Percentiles rank a stretch among this genome's conserved stretches.
Conservation (phyloP, 192 early-diverging fungal genomes). For the Dissophora ornata region DNA sequence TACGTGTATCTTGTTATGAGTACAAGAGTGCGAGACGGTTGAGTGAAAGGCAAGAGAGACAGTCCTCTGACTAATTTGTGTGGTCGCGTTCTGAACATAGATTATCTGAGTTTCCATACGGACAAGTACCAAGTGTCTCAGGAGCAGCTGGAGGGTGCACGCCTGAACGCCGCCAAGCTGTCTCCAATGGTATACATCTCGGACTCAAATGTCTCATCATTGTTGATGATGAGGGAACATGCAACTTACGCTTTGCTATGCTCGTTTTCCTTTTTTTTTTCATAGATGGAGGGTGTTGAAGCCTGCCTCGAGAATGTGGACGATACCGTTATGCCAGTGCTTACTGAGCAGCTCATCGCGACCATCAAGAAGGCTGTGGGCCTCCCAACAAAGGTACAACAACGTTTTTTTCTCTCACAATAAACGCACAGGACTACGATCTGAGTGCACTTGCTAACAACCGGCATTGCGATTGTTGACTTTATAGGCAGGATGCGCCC, state of each 20-base stretch:
- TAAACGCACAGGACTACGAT: too few relatives aligned
- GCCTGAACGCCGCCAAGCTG: slow-evolving; percentile 82
- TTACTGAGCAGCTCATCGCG: slow-evolving; percentile 76
- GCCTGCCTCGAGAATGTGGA: slow-evolving; percentile 81
- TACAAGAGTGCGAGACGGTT: too few relatives aligned
- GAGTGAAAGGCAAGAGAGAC: too few relatives aligned
- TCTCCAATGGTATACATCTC: slow-evolving; percentile 85
- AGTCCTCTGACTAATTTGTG: too few relatives aligned
- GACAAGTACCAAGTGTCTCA: slow-evolving; percentile 87
- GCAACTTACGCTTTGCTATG: too few relatives aligned
- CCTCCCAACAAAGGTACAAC: slow-evolving; percentile 86
- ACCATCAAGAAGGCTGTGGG: slow-evolving; percentile 88
- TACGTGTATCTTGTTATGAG: too few relatives aligned
- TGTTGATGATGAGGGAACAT: too few relatives aligned
- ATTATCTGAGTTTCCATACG: slow-evolving; percentile 93
- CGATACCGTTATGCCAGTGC: slow-evolving; percentile 67
- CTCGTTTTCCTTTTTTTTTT: not conserved
- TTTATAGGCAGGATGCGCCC: slow-evolving; percentile 88
- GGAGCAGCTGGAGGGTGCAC: slow-evolving; percentile 85
- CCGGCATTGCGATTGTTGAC: too few relatives aligned
- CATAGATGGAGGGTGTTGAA: slow-evolving; percentile 87
- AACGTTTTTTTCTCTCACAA: too few relatives aligned
- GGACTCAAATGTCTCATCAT: too few relatives aligned
- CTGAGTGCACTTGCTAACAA: too few relatives aligned
- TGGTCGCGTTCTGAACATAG: not conserved